Base-by-base conservation (phyloP, 768 basidiomycete species). In the Collybiopsis luxurians region DNA sequence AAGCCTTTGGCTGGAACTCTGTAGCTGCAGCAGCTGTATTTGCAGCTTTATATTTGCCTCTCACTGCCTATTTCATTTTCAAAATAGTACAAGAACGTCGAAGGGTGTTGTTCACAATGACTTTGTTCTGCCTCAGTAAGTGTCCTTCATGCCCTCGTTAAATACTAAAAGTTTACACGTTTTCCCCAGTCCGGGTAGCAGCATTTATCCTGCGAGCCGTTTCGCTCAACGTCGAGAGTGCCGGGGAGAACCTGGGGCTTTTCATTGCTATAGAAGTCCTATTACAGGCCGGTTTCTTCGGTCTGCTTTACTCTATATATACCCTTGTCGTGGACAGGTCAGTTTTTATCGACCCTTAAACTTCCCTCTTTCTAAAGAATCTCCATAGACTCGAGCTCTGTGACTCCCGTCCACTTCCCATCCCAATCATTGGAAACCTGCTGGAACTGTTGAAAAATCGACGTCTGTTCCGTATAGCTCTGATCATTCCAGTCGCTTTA, bases 271-370 rank as follows among this genome's bases (percentile, higher is more conserved):
- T 75, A 46, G 59, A 74, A 60, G 64, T 77, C 7, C 63, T 79
- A 9, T 73, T 74, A 24, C 67, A 72, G 0, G 70, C 75, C 24
- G 78, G 78, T 11, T 79, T 75, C 63, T 73, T 76, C 40, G 74
- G 72, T 19, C 59, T 80, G 5, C 60, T 80, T 15, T 75, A 73
- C 50, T 72, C 76, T 2, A 67, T 73, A 0, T 79, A 77, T 53
- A 74, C 67, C 0, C 67, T 79, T 1, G 73, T 77, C 3, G 57
- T 76, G 15, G 76, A 79, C 55, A 64, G 75, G 79, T 79, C 13
- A 2, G n/a, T n/a, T n/a, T n/a, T n/a, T n/a, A 13, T 19, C 38
- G 9, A 19, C 30, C 17, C 21, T 6, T 26, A 23, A 27, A n/a
- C 9, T 27, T 70, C 34, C 42, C 61, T 1, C 38, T 71, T 4